A percentile compares a stretch with the other conserved stretches of the same genome.
These are phyloP conservation scores for Kurtzmaniella quercitrusa DNA, from an alignment of 1,139 yeast genomes.

Conservation along the genomic window DNA sequence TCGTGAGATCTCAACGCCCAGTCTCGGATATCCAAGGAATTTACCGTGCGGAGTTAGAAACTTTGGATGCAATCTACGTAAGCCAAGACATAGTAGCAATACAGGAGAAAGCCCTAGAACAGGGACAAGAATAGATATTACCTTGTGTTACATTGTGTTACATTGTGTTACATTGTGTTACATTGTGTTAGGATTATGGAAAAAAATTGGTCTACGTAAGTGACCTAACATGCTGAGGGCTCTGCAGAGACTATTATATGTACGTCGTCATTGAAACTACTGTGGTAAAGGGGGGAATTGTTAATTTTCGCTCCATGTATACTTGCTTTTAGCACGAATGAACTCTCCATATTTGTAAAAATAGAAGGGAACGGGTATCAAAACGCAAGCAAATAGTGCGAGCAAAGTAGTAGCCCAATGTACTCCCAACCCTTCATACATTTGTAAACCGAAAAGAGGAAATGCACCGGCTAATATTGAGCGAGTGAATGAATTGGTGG, in stretches of 20 bases:
- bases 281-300: neutral
- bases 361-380: conserved; percentile 36
- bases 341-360: conserved; percentile 32
- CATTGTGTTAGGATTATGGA: too few relatives aligned
- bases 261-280: too few relatives aligned
- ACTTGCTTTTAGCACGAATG: conserved; percentile 22
- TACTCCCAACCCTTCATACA: conserved; percentile 32
- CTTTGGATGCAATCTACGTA: neutral
- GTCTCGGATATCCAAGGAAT: neutral
- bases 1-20: neutral
- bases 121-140: too few relatives aligned
- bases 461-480: conserved; percentile 36
- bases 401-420: conserved; percentile 41
- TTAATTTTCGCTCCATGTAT: conserved; percentile 17
- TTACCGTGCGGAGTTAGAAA: neutral
- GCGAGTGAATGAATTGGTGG: conserved; percentile 36
- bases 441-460: conserved; percentile 34
- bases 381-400: conserved; percentile 26
- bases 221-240: too few relatives aligned
- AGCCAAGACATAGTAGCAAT: neutral
- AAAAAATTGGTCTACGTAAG: too few relatives aligned
- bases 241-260: too few relatives aligned
- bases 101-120: too few relatives aligned
- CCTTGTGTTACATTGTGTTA: too few relatives aligned
- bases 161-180: too few relatives aligned